Conservation (phyloP, 2,329 filamentous ascomycete genomes). For the Colletotrichum liaoningense region DNA sequence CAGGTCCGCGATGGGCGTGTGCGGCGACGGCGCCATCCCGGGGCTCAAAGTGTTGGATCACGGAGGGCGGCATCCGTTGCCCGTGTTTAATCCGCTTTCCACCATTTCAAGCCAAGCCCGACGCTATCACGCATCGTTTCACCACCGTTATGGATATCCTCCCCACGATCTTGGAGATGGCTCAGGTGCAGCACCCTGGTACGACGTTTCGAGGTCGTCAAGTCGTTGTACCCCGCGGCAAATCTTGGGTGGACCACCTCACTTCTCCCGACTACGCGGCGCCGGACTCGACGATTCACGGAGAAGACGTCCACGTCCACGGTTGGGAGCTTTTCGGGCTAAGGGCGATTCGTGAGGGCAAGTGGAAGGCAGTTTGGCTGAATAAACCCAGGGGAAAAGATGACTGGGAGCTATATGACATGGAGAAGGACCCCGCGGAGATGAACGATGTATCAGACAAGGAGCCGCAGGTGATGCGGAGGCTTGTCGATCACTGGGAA, state of each 20-base stretch:
- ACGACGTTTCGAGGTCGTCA: constrained; percentile 55
- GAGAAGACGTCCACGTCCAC: constrained; percentile 60
- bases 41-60: constrained; percentile 49
- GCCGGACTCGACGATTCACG: constrained; percentile 43
- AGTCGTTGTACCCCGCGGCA: constrained; percentile 63
- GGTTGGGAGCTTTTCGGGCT: constrained; percentile 69
- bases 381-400: constrained; percentile 60
- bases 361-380: constrained; percentile 70
- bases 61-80: constrained; percentile 59
- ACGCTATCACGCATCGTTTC: constrained; percentile 56
- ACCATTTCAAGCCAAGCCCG: constrained; percentile 26
- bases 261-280: constrained; percentile 38
- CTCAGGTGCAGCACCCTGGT: constrained; percentile 53
- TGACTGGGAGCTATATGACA: constrained; percentile 68
- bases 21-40: constrained; percentile 47
- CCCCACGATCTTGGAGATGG: constrained; percentile 60
- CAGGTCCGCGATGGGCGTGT: constrained; percentile 52
- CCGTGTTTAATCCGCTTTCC: constrained; percentile 55
- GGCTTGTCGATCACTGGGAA: constrained; percentile 19
- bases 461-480: constrained; percentile 35
- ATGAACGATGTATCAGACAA: constrained; percentile 54
- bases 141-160: constrained; percentile 63
- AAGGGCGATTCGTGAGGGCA: constrained; percentile 62
- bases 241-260: constrained; percentile 56
- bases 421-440: constrained; percentile 63